phyloP scores from a whole-genome alignment of 1,284 basidiomycete species.

The Pseudozyma tsukubaensis region DNA sequence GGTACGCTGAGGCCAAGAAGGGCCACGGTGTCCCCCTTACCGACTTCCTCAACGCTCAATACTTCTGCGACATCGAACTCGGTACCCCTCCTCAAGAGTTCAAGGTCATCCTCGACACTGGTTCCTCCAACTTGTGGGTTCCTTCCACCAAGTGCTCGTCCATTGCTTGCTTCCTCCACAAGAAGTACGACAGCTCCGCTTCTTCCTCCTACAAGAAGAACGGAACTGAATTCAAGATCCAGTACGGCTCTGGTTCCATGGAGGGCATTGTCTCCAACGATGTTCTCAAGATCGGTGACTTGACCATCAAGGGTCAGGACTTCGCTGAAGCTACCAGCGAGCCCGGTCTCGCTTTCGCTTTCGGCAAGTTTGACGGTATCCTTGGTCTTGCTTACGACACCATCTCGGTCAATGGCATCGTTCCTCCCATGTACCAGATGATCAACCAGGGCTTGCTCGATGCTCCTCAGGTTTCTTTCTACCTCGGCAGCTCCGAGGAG shows the following conservation, averaged over 20 bases:
- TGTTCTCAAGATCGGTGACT: conserved; percentile 83
- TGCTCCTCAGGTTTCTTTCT: conserved; percentile 92
- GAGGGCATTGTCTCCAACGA: conserved; percentile 95
- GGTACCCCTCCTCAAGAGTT: conserved; percentile 81
- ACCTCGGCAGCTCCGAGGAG: conserved; percentile 84
- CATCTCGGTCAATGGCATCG: conserved; percentile 92
- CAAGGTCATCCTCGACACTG: conserved; percentile 86
- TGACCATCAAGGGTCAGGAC: conserved; percentile 81
- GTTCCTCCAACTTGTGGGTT: conserved; percentile 93
- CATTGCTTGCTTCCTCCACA: conserved; percentile 97
- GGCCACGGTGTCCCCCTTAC: conserved; percentile 90
- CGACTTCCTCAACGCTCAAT: conserved; percentile 98
- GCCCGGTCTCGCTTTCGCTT: conserved; percentile 93
- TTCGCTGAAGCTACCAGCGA: conserved; percentile 98
- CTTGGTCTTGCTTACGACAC: conserved; percentile 95
- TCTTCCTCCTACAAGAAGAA: conserved; percentile 93
- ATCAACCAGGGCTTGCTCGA: conserved; percentile 85
- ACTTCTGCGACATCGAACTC: conserved; percentile 87
- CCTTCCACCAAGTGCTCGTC: conserved; percentile 88
- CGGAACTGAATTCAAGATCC: conserved; percentile 89
- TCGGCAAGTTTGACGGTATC: conserved; percentile 92
- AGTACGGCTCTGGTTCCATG: conserved; percentile 96
- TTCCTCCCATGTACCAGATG: conserved; percentile 96
- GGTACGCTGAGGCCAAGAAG: conserved; percentile 72
- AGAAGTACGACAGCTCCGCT: conserved; percentile 85